Evolutionary conservation across 192 early-diverging fungal species (phyloP).

Genomic region (Coemansia sp.): DNA sequence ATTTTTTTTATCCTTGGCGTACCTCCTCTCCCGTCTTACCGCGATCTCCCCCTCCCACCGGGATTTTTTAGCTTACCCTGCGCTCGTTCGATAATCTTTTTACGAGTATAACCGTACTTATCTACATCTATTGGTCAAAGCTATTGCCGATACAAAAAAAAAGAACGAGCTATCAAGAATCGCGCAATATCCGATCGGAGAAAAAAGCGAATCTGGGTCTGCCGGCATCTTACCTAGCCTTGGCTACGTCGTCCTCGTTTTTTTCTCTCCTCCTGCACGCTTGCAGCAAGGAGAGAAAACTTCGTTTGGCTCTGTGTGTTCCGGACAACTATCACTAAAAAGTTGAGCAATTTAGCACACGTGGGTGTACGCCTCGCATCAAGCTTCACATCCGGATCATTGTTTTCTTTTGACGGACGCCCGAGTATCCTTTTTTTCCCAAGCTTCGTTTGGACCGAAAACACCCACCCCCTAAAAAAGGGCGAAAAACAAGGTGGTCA

Average conservation of each 20-base stretch:
- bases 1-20: background rate
- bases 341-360: slow-evolving; percentile 3
- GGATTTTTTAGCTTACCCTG: background rate
- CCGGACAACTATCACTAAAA: background rate
- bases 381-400: background rate
- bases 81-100: background rate
- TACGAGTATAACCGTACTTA: background rate
- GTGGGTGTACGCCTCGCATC: background rate
- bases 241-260: background rate
- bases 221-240: background rate
- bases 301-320: background rate
- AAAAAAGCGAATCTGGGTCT: background rate
- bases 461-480: background rate
- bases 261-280: background rate
- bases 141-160: background rate
- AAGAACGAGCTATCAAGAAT: background rate
- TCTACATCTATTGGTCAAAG: background rate
- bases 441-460: background rate
- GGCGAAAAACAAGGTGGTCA: background rate
- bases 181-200: background rate
- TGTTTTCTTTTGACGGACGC: background rate
- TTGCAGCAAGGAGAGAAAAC: background rate
- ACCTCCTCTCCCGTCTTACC: background rate
- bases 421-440: background rate
- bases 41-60: background rate